Percentiles rank a stretch among this genome's conserved stretches.
Evolutionary conservation across 2,329 filamentous ascomycete genomes (phyloP).

Genomic region (Pyrenophora graminea): DNA sequence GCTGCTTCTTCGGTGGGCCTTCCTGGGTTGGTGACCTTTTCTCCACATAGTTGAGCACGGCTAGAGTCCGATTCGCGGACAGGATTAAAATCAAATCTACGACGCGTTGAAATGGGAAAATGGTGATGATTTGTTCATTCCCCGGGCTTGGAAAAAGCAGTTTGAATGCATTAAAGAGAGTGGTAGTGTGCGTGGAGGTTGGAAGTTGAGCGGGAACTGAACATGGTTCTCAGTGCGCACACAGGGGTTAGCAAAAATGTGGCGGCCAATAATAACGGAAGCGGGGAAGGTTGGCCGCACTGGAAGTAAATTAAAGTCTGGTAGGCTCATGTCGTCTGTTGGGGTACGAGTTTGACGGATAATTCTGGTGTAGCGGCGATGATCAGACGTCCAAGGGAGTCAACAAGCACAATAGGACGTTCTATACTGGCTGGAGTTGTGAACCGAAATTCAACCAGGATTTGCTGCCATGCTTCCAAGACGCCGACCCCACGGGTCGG

Average conservation of each 20-base stretch:
- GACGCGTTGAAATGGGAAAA: too few relatives aligned
- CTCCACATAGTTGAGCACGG: background rate
- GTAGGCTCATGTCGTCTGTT: too few relatives aligned
- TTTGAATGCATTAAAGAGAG: background rate
- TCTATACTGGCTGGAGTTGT: background rate
- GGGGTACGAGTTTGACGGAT: background rate
- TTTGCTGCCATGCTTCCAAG: background rate
- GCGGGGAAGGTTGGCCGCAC: background rate
- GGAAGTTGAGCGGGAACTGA: background rate
- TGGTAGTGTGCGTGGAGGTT: background rate
- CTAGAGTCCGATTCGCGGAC: background rate
- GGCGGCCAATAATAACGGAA: constrained; percentile 1
- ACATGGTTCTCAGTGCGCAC: background rate
- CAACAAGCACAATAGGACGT: background rate
- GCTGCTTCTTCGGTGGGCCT: constrained; percentile 1
- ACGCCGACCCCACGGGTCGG: background rate
- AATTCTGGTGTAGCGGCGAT: constrained; percentile 1
- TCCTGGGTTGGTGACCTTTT: background rate
- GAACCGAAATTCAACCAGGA: background rate
- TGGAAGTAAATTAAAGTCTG: background rate
- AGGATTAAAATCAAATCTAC: too few relatives aligned
- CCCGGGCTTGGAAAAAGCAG: background rate
- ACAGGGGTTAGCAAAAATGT: background rate
- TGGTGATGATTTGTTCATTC: too few relatives aligned
- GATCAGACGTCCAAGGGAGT: background rate